Conservation (phyloP, 2,329 filamentous ascomycete species). For the Neofusicoccum sp. region DNA sequence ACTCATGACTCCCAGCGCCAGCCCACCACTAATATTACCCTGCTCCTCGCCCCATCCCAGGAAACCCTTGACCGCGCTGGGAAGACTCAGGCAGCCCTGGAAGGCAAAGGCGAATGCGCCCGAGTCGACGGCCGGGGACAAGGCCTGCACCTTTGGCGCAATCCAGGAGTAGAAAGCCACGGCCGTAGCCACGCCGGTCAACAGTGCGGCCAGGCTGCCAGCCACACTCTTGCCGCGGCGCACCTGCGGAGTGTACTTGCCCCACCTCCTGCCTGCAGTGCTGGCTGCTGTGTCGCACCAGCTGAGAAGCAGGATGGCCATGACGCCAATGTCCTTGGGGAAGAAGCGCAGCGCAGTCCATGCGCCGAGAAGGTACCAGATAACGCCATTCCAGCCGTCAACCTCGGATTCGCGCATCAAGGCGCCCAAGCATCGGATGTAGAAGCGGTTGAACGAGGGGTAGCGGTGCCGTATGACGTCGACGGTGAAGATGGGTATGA, state of each 20-base stretch:
- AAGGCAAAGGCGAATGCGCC: slow-evolving; percentile 72
- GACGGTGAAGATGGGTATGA: slow-evolving; percentile 79
- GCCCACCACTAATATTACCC: slow-evolving; percentile 63
- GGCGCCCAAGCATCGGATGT: slow-evolving; percentile 79
- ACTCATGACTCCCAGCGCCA: slow-evolving; percentile 78
- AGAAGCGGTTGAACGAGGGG: slow-evolving; percentile 77
- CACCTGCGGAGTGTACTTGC: slow-evolving; percentile 81
- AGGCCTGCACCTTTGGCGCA: slow-evolving; percentile 52
- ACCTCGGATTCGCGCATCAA: slow-evolving; percentile 98
- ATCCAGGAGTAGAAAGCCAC: slow-evolving; percentile 86
- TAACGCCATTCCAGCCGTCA: slow-evolving; percentile 90
- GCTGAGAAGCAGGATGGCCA: slow-evolving; percentile 84
- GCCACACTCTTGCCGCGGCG: slow-evolving; percentile 88
- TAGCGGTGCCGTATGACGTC: slow-evolving; percentile 84
- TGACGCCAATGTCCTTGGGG: slow-evolving; percentile 88
- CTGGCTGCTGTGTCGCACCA: slow-evolving; percentile 98
- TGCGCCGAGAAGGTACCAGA: slow-evolving; percentile 90
- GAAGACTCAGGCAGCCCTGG: slow-evolving; percentile 71
- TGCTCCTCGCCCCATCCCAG: slow-evolving; percentile 61
- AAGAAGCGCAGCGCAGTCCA: slow-evolving; percentile 84
- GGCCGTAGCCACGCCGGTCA: slow-evolving; percentile 79
- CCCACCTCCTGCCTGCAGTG: slow-evolving; percentile 88
- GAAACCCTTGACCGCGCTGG: slow-evolving; percentile 55
- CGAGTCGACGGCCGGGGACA: slow-evolving; percentile 32
- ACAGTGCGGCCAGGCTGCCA: slow-evolving; percentile 78